A percentile compares a stretch with the other conserved stretches of the same genome.
Evolutionary conservation across 495 filamentous ascomycete genomes (phyloP).

Genomic region (Penicillium ucsense): DNA sequence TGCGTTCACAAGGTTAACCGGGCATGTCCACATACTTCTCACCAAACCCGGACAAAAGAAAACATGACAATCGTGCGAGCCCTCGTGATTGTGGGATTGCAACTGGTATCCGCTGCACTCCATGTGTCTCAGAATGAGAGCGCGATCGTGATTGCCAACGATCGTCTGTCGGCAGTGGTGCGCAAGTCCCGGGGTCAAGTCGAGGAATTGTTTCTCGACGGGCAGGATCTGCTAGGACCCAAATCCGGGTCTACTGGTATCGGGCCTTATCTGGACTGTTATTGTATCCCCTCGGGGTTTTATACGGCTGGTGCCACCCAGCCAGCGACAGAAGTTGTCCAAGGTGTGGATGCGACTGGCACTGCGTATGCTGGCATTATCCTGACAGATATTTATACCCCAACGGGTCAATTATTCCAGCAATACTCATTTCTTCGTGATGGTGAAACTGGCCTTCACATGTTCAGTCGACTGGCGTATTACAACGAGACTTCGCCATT

Average conservation of each 20-base stretch:
- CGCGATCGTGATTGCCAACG: conserved; percentile 33
- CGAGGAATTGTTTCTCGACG: conserved; percentile 34
- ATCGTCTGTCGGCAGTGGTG: conserved; percentile 36
- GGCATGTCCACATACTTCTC: too few species aligned
- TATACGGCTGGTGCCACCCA: conserved; percentile 42
- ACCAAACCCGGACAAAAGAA: not conserved
- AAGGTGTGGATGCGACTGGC: conserved; percentile 38
- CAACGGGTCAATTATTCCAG: conserved; percentile 42
- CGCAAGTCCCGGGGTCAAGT: conserved; percentile 35
- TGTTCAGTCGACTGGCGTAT: conserved; percentile 45
- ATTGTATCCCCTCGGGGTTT: conserved; percentile 44
- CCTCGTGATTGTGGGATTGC: conserved; percentile 1
- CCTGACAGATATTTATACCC: conserved; percentile 41
- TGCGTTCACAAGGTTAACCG: too few species aligned
- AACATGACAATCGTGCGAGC: conserved; percentile 3
- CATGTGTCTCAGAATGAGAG: conserved; percentile 16
- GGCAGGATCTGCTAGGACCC: conserved; percentile 39
- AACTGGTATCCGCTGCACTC: conserved; percentile 12
- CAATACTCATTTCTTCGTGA: conserved; percentile 50
- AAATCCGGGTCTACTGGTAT: conserved; percentile 35
- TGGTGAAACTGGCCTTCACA: conserved; percentile 45
- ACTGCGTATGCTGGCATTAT: conserved; percentile 41
- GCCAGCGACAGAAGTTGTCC: conserved; percentile 33
- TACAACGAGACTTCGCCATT: conserved; percentile 43
- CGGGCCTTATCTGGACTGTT: conserved; percentile 48